Conservation (phyloP, 176 grass and related monocot species). For the Thalia dealbata region DNA sequence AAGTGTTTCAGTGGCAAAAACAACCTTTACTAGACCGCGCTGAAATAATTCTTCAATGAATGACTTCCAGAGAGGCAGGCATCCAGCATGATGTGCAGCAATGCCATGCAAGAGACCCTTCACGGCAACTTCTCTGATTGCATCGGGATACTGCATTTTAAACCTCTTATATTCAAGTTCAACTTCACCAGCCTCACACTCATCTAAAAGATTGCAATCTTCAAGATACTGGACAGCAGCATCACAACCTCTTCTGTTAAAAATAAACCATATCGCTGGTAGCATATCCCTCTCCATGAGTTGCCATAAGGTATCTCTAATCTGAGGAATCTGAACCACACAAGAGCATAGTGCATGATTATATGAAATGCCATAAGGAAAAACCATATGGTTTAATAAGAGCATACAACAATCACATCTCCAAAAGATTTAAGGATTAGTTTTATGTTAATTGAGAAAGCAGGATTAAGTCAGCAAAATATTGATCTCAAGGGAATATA, state of each 20-base stretch:
- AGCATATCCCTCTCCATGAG: slow-evolving; percentile 80
- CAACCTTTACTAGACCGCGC: slow-evolving; percentile 86
- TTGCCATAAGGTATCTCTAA: slow-evolving; percentile 81
- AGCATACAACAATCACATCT: not conserved
- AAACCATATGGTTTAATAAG: slow-evolving; percentile 7
- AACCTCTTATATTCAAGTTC: slow-evolving; percentile 88
- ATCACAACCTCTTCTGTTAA: slow-evolving; percentile 97
- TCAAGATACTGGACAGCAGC: slow-evolving; percentile 94
- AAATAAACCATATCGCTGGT: slow-evolving; percentile 98
- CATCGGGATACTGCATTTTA: slow-evolving; percentile 86
- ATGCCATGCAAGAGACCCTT: slow-evolving; percentile 79
- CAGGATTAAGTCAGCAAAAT: slow-evolving; percentile 2
- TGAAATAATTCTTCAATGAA: slow-evolving; percentile 97
- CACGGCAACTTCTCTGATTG: slow-evolving; percentile 64
- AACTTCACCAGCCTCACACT: slow-evolving; percentile 83
- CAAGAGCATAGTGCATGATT: not conserved
- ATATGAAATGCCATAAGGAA: not conserved
- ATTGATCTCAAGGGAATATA: slow-evolving; percentile 16
- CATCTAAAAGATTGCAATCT: slow-evolving; percentile 84
- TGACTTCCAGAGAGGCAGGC: slow-evolving; percentile 95
- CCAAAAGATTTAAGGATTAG: not conserved
- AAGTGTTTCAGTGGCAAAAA: slow-evolving; percentile 96
- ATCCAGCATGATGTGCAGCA: slow-evolving; percentile 96
- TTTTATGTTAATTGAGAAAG: slow-evolving; percentile 13
- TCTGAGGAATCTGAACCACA: slow-evolving; percentile 75